A percentile compares a stretch with the other conserved stretches of the same genome.
Evolutionary conservation across 371 early-diverging fungal species (phyloP).

Genomic region (Funneliformis caledonium): DNA sequence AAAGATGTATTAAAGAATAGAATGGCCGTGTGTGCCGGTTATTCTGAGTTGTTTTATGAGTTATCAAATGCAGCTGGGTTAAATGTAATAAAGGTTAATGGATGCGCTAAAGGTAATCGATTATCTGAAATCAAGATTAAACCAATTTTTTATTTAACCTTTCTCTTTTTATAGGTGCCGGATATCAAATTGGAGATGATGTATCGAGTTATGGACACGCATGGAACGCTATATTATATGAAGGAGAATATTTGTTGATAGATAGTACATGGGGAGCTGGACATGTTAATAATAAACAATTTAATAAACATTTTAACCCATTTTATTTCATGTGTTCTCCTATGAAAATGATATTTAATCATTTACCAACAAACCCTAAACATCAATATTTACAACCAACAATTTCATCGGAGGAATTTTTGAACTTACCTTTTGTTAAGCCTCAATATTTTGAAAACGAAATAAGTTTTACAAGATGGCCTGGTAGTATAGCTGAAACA

Average conservation of each 20-base stretch:
- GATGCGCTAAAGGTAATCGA: conserved; percentile 48
- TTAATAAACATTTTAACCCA: conserved; percentile 48
- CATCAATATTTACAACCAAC: conserved; percentile 54
- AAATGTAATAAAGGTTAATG: conserved; percentile 46
- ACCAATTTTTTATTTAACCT: neutral
- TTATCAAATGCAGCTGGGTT: conserved; percentile 49
- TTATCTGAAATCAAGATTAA: neutral
- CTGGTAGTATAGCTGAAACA: neutral
- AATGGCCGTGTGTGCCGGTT: conserved; percentile 55
- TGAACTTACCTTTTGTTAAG: conserved; percentile 11
- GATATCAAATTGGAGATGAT: conserved; percentile 45
- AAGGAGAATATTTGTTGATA: conserved; percentile 53
- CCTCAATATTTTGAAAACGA: conserved; percentile 13
- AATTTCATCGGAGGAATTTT: conserved; percentile 24
- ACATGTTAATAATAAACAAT: conserved; percentile 42
- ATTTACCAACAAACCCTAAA: conserved; percentile 49
- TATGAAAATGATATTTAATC: conserved; percentile 50
- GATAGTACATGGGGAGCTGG: conserved; percentile 60
- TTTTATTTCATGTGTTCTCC: conserved; percentile 55
- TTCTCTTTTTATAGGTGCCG: conserved; percentile 35
- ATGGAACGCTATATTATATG: conserved; percentile 52
- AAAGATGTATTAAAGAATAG: conserved; percentile 49
- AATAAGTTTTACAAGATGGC: neutral
- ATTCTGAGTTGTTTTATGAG: conserved; percentile 50
- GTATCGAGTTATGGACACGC: conserved; percentile 46